Base-by-base conservation (phyloP, 768 basidiomycete species). In the Gautieria morchelliformis region DNA sequence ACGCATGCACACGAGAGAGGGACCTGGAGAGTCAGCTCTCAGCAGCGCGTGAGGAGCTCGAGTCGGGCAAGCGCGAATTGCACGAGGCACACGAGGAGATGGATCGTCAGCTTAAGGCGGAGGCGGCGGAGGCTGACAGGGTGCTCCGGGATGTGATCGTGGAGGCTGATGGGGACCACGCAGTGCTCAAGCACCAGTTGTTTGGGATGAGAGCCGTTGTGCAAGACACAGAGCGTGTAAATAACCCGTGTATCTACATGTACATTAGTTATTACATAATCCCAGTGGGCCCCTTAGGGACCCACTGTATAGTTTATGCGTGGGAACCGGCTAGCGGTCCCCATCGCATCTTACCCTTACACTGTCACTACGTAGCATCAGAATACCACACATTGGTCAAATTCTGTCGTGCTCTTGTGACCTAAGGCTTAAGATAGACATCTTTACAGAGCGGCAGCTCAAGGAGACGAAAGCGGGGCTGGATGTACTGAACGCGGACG, bases 91-190 rank as follows among this genome's bases (percentile, higher is more conserved):
- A 81, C 44, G 69, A 69, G 60, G 92, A 96, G 71, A 90, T 91
- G 70, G 92, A 95, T 56, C 74, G 84, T 20, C 72, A 91, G 15
- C 70, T 92, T 57, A 80, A 77, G 42, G 78, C 75, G 3, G 89
- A 92, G 66, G 85, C 87, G 7, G 81, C 79, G 14, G 88, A 78
- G 64, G 76, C 83, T 56, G 83, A 85, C 58, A 72, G 79, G 35
- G 69, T 76, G 45, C 82, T 96, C 60, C 81, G 91, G 1, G 93
- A 96, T 67, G 89, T 93, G 63, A 85, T 88, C 55, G 89, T 88
- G 3, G 94, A 98, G 69, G 89, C 93, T 14, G 92, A 96, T 64
- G 89, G 93, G 1, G 93, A 97, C 68, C 82, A 92, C 8, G 93
- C 93, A 0, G 91, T 95, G 14, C 74, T 96, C 47, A 93, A 96